Percentiles rank a stretch among this genome's conserved stretches.
Conservation (phyloP, 2,329 filamentous ascomycete genomes). For the Cordyceps farinosa region DNA sequence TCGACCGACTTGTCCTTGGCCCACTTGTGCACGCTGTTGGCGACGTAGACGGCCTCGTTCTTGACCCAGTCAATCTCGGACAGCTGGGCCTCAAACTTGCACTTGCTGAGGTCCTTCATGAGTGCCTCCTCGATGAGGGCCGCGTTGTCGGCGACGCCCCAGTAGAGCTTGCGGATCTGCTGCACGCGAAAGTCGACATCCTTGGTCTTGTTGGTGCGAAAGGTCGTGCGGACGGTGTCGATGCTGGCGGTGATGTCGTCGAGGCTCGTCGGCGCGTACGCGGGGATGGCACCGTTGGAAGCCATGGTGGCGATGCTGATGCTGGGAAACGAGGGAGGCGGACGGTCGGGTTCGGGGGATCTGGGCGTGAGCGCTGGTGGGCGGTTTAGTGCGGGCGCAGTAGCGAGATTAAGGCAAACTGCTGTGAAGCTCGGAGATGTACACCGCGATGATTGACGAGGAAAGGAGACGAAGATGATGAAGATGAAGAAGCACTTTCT, state of each 20-base stretch:
- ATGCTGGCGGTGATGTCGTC: slow-evolving; percentile 62
- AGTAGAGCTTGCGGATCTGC: slow-evolving; percentile 93
- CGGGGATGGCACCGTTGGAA: slow-evolving; percentile 36
- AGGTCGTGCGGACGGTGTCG: slow-evolving; percentile 63
- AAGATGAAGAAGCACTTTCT: not conserved
- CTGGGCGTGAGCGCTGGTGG: not conserved
- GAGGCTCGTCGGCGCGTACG: slow-evolving; percentile 59
- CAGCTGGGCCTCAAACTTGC: slow-evolving; percentile 67
- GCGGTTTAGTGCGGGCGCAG: not conserved
- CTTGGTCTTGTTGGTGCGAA: slow-evolving; percentile 75
- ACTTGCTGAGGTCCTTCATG: slow-evolving; percentile 74
- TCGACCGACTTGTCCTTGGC: slow-evolving; percentile 73
- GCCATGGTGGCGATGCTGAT: slow-evolving; percentile 34
- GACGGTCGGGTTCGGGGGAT: not conserved
- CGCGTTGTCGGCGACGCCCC: slow-evolving; percentile 79
- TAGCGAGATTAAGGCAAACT: not conserved
- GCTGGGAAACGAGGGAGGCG: not conserved
- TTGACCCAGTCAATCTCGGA: slow-evolving; percentile 75
- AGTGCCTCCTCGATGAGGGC: slow-evolving; percentile 71
- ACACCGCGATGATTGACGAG: not conserved
- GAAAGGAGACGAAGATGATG: not conserved
- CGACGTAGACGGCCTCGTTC: slow-evolving; percentile 75
- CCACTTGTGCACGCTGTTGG: slow-evolving; percentile 76
- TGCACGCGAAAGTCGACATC: slow-evolving; percentile 74
- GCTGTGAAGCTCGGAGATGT: not conserved